Conservation (phyloP, 345 rosid genomes). For the Aegle marmelos region DNA sequence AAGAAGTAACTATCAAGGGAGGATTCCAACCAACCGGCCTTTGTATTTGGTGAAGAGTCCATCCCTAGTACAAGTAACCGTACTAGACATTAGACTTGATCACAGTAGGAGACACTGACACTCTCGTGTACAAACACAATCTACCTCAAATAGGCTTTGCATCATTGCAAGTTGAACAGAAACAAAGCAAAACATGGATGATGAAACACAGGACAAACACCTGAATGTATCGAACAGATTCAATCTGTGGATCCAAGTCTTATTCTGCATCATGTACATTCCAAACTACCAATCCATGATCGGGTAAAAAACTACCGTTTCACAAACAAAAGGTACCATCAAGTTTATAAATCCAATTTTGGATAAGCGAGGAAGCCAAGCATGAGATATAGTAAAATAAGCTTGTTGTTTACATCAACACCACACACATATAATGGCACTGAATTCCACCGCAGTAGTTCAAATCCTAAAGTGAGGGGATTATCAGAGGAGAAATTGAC, state of each 20-base stretch:
- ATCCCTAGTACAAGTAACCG: neutral
- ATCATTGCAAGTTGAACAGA: neutral
- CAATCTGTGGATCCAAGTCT: neutral
- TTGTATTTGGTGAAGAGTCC: neutral
- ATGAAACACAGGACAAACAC: neutral
- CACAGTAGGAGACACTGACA: neutral
- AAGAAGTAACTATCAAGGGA: neutral
- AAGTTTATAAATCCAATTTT: neutral
- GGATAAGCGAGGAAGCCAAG: neutral
- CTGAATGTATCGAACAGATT: neutral
- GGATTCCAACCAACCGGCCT: neutral
- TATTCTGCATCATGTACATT: neutral
- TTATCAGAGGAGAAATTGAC: conserved; percentile 29
- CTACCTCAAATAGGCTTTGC: neutral
- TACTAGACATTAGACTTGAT: neutral
- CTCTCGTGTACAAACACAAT: neutral
- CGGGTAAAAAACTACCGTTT: neutral
- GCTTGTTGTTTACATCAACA: neutral
- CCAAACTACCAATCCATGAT: neutral
- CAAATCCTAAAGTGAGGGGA: neutral
- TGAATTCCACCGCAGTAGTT: conserved; percentile 8
- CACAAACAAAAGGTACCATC: neutral
- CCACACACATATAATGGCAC: neutral
- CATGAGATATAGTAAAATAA: neutral
- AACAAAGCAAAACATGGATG: neutral